A percentile compares a stretch with the other conserved stretches of the same genome.
These are phyloP conservation scores for Cyclotella sp. DNA, from an alignment of 108 stramenopile genomes.

Conservation along the genomic window DNA sequence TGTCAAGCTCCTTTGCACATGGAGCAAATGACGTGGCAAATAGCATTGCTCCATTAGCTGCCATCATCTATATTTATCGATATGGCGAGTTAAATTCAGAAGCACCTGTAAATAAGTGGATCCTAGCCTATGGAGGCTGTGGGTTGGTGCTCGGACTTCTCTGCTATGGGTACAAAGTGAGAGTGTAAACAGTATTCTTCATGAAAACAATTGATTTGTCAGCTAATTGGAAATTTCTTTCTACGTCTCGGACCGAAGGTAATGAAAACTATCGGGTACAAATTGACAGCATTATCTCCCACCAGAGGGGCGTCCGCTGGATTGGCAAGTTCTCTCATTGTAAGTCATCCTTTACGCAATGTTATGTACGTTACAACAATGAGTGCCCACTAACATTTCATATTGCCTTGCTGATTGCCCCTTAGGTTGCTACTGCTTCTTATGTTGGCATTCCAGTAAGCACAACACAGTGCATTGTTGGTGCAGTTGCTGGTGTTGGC, in stretches of 20 bases:
- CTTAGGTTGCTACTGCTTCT: constrained; percentile 39
- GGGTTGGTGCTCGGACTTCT: constrained; percentile 60
- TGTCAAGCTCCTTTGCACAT: constrained; percentile 62
- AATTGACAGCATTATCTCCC: constrained; percentile 50
- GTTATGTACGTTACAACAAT: too few relatives aligned
- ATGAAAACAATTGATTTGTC: too few relatives aligned
- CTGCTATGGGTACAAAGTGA: constrained; percentile 51
- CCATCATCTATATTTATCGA: constrained; percentile 54
- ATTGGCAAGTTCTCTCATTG: constrained; percentile 57
- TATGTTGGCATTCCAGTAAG: constrained; percentile 61
- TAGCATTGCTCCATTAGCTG: constrained; percentile 65
- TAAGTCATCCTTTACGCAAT: constrained; percentile 25
- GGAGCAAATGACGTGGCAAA: constrained; percentile 80
- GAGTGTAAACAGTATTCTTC: background rate
- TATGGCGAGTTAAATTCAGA: constrained; percentile 30
- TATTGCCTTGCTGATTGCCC: too few relatives aligned
- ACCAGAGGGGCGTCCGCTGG: constrained; percentile 64
- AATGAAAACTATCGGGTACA: constrained; percentile 56
- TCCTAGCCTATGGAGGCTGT: constrained; percentile 59
- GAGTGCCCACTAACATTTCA: too few relatives aligned
- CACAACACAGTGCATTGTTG: constrained; percentile 68
- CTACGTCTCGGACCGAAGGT: background rate
- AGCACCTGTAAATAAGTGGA: constrained; percentile 53
- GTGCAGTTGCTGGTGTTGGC: constrained; percentile 60
- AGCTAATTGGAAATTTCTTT: background rate